Base-by-base conservation (phyloP, 2,329 filamentous ascomycete species). In the Huntiella decipiens region DNA sequence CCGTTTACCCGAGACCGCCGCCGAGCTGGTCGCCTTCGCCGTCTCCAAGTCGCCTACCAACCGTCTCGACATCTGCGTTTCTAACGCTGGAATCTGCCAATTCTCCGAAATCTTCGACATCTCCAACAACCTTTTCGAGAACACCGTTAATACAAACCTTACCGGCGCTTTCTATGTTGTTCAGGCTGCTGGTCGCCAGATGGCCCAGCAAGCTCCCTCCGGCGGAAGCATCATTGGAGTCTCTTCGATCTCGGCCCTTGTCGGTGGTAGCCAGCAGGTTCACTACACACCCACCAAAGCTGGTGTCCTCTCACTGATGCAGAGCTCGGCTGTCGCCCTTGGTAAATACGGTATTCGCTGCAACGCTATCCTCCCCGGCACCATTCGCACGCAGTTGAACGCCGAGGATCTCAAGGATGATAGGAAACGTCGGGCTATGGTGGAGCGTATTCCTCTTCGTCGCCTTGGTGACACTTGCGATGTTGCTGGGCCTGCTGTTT, bases 221-320 rank as follows among this genome's bases (percentile, higher is more conserved):
- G 83, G 85, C 12, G 86, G 86, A 32, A 79, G 74, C 54, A 91
- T 94, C 55, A 88, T 86, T 53, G 81, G 73, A 45, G 68, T 87
- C 34, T 79, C 73, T 4, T 81, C 75, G 52, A 83, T 86, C 56
- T 77, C 71, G 15, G 82, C 81, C 0, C 70, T 86, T 10, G 80
- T 86, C 0, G 85, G 85, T 34, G 85, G 84, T 38, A 81, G 78
- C 0, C 66, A 70, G 40, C 85, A 92, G 63, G 78, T 75, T 22
- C 85, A 93, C 58, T 93, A 92, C 62, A 92, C 85, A 12, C 82
- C 85, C 7, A 92, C 85, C 12, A 93, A 93, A 61, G 84, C 85
- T 0, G 85, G 83, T 2, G 71, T 93, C 2, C 58, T 83, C 34
- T 82, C 75, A 40, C 66, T 93, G 38, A 91, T 92, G 74, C 85